A percentile compares a stretch with the other conserved stretches of the same genome.
Conservation (phyloP, 169 alveolate species). For the Amoebophrya sp. region DNA sequence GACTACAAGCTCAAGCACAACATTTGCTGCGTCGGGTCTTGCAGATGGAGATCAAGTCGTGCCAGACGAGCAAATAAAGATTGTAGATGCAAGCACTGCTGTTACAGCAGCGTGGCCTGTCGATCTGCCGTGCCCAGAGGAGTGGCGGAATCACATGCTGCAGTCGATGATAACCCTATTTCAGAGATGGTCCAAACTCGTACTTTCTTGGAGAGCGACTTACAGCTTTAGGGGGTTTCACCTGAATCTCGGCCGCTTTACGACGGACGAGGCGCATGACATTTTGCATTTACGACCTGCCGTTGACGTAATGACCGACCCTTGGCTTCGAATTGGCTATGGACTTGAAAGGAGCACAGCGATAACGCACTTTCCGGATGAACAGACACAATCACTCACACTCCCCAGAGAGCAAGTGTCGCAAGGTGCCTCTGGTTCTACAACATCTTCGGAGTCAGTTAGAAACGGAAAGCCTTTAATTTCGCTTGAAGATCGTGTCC, state of each 20-base stretch:
- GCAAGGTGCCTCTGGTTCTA: too few relatives aligned
- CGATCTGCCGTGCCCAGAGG: neutral
- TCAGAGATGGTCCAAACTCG: neutral
- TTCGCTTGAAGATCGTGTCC: too few relatives aligned
- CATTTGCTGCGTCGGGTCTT: neutral
- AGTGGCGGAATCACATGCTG: neutral
- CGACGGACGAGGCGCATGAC: constrained; percentile 21
- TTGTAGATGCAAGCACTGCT: too few relatives aligned
- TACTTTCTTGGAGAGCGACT: neutral
- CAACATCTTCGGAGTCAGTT: neutral
- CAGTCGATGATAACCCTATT: neutral
- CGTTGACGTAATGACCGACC: neutral
- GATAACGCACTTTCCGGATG: neutral
- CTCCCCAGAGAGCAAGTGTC: too few relatives aligned
- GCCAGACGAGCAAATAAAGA: too few relatives aligned
- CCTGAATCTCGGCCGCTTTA: neutral
- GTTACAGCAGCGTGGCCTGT: too few relatives aligned
- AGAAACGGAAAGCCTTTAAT: too few relatives aligned
- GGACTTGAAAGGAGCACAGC: neutral
- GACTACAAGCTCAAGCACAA: neutral
- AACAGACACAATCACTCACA: too few relatives aligned
- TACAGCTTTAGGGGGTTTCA: neutral
- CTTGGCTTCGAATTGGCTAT: neutral
- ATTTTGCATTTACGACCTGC: neutral
- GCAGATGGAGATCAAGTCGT: neutral